These are phyloP conservation scores for Cladosporium halotolerans DNA, from an alignment of 2,329 filamentous ascomycete species.

Conservation along the genomic window DNA sequence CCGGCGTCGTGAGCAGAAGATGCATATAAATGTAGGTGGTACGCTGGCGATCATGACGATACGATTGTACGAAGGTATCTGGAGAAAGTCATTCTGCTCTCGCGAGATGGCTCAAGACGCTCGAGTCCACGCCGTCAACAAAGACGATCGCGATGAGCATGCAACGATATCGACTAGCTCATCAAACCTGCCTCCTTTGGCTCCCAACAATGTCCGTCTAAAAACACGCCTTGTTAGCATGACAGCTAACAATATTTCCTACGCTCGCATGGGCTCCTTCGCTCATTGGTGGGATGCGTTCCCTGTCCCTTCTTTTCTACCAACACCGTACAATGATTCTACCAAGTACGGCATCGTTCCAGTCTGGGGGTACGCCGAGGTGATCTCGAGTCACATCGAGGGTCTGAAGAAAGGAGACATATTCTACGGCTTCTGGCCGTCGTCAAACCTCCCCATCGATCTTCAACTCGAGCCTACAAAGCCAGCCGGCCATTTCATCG, in stretches of 20 bases:
- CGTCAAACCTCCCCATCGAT: conserved; percentile 34
- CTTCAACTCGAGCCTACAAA: conserved; percentile 29
- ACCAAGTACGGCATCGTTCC: conserved; percentile 42
- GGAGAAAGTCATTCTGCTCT: too few relatives aligned
- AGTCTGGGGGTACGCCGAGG: conserved; percentile 44
- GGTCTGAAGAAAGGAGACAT: conserved; percentile 30
- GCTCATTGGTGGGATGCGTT: conserved; percentile 41
- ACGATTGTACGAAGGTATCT: too few relatives aligned
- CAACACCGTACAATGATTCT: conserved; percentile 33
- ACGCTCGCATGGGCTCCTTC: conserved; percentile 23
- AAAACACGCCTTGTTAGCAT: conserved; percentile 13
- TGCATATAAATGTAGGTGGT: too few relatives aligned
- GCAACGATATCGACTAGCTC: conserved; percentile 5
- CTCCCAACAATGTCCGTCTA: conserved; percentile 10
- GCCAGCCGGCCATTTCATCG: conserved; percentile 31
- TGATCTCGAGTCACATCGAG: conserved; percentile 37
- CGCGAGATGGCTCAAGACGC: conserved; percentile 1
- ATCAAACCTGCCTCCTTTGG: conserved; percentile 6
- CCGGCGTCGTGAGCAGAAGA: too few relatives aligned
- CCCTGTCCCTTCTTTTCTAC: conserved; percentile 35
- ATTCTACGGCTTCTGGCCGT: conserved; percentile 42
- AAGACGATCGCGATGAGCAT: conserved; percentile 13
- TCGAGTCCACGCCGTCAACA: conserved; percentile 17
- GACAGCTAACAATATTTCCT: conserved; percentile 21
- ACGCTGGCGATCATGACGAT: too few relatives aligned